Evolutionary conservation across 163 green algal genomes (phyloP).

Genomic region (Coccomyxa subellipsoidea): DNA sequence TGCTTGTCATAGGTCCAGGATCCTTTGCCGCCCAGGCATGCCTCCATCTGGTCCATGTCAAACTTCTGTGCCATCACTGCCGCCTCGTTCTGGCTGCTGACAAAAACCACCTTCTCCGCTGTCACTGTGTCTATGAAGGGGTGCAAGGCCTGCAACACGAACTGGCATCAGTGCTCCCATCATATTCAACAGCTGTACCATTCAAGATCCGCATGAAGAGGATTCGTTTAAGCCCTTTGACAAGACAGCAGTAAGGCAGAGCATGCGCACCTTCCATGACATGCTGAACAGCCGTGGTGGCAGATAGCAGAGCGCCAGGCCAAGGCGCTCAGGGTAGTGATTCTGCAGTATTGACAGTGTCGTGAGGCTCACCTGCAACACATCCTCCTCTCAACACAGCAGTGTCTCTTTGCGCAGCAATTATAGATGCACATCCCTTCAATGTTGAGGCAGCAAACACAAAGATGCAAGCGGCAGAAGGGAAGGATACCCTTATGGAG

Average conservation of each 20-base stretch:
- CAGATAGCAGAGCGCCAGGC: conserved; percentile 68
- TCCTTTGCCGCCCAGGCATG: conserved; percentile 48
- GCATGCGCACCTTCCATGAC: conserved; percentile 70
- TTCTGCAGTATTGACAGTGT: conserved; percentile 64
- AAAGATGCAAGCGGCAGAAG: conserved; percentile 16
- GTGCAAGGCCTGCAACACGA: conserved; percentile 28
- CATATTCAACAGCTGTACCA: background rate
- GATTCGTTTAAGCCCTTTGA: background rate
- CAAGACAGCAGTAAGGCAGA: no score
- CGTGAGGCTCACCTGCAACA: conserved; percentile 29
- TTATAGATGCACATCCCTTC: background rate
- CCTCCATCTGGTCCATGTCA: conserved; percentile 54
- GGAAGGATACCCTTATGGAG: background rate
- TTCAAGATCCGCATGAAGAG: background rate
- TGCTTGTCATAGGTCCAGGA: background rate
- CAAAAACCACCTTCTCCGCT: conserved; percentile 48
- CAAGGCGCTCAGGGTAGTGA: conserved; percentile 81
- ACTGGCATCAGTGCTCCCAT: background rate
- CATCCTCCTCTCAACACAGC: background rate
- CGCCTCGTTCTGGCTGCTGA: conserved; percentile 17
- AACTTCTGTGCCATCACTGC: conserved; percentile 48
- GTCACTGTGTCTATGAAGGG: conserved; percentile 55
- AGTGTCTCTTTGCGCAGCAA: background rate
- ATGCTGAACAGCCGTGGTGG: conserved; percentile 69
- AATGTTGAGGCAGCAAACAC: background rate